These are phyloP conservation scores for Suhomyces canberraensis DNA, from an alignment of 805 yeast genomes.

Conservation along the genomic window DNA sequence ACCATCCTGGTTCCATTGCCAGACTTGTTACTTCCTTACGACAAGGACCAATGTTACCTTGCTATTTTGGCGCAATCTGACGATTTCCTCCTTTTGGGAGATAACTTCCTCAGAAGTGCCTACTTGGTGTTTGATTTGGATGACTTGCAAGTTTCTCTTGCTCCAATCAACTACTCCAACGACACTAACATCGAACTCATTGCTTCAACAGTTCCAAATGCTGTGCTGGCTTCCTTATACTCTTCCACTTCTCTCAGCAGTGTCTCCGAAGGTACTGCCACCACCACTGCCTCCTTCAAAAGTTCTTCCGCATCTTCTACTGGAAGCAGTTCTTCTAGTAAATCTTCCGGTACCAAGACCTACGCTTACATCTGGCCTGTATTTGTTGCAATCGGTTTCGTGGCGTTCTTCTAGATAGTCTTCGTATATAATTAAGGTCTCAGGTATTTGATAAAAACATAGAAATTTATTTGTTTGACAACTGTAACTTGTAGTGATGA, in stretches of 20 bases:
- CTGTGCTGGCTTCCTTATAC: slow-evolving; percentile 44
- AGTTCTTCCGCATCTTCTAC: background rate
- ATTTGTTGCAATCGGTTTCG: background rate
- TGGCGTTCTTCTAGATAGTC: too few species aligned
- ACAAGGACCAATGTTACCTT: slow-evolving; percentile 14
- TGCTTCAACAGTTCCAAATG: slow-evolving; percentile 47
- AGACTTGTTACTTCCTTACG: slow-evolving; percentile 21
- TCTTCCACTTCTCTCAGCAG: slow-evolving; percentile 30
- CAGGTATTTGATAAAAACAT: too few species aligned
- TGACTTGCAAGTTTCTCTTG: slow-evolving; percentile 50
- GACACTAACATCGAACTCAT: slow-evolving; percentile 47
- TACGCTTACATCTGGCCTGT: background rate
- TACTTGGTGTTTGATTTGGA: slow-evolving; percentile 66
- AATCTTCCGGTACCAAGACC: background rate
- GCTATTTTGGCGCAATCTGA: slow-evolving; percentile 13
- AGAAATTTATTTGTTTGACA: too few species aligned
- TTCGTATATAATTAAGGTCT: too few species aligned
- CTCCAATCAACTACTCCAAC: slow-evolving; percentile 25
- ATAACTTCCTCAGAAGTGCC: slow-evolving; percentile 58
- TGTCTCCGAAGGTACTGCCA: slow-evolving; percentile 5
- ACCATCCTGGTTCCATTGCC: slow-evolving; percentile 47
- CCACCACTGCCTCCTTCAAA: slow-evolving; percentile 3
- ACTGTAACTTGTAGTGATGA: too few species aligned
- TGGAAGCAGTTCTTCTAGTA: background rate
- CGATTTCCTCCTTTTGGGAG: slow-evolving; percentile 52